A percentile compares a stretch with the other conserved stretches of the same genome.
These are phyloP conservation scores for Plasmodium inui DNA, from an alignment of 169 alveolate species.

Conservation along the genomic window DNA sequence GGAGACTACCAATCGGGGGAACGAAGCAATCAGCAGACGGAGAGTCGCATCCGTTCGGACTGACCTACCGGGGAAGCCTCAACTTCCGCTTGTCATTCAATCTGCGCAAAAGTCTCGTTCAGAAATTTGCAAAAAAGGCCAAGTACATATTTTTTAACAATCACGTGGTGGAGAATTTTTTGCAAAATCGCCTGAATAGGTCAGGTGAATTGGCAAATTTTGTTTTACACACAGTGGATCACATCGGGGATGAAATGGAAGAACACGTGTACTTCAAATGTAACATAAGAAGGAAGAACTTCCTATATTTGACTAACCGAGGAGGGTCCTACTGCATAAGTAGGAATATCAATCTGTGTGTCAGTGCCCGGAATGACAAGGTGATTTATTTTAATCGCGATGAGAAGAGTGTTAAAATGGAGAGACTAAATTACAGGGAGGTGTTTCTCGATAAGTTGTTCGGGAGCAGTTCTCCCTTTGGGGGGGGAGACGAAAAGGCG, in stretches of 20 bases:
- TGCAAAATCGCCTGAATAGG: constrained; percentile 1
- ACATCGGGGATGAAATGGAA: not conserved
- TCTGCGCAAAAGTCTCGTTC: constrained; percentile 17
- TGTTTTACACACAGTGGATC: not conserved
- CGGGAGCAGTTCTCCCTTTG: not conserved
- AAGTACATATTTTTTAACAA: constrained; percentile 27
- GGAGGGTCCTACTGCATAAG: constrained; percentile 15
- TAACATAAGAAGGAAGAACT: constrained; percentile 1
- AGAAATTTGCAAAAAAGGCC: constrained; percentile 1
- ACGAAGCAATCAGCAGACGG: not conserved
- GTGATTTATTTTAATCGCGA: constrained; percentile 8
- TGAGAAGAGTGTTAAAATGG: not conserved
- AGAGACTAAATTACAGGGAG: not conserved
- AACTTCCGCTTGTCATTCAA: constrained; percentile 3
- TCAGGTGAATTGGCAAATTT: constrained; percentile 6
- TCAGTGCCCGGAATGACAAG: constrained; percentile 1
- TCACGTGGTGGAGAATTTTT: constrained; percentile 8
- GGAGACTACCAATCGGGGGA: not conserved
- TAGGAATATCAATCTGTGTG: constrained; percentile 5
- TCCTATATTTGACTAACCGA: not conserved
- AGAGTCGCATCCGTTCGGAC: not conserved
- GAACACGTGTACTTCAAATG: constrained; percentile 6
- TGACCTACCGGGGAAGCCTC: constrained; percentile 18
- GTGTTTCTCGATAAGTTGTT: not conserved
- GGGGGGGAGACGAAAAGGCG: not conserved